These are phyloP conservation scores for Tilletiaria anomala DNA, from an alignment of 1,284 basidiomycete genomes.

Conservation along the genomic window DNA sequence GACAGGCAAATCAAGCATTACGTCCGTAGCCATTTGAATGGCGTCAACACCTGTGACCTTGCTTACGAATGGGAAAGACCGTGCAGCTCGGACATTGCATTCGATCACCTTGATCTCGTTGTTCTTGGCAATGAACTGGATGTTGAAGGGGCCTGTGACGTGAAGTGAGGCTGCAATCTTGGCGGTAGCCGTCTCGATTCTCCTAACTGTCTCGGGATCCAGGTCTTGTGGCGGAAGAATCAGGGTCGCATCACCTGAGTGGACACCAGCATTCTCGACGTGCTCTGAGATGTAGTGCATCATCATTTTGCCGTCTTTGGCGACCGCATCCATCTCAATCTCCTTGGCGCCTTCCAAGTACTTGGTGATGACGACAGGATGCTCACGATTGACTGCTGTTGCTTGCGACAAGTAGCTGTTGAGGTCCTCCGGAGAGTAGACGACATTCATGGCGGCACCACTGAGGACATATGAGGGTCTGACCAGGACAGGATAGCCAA, in stretches of 20 bases:
- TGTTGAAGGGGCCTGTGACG: conserved; percentile 96
- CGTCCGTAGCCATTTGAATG: conserved; percentile 95
- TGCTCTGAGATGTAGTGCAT: conserved; percentile 99
- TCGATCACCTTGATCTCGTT: conserved; percentile 99
- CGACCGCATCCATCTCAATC: conserved; percentile 98
- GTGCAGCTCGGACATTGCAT: conserved; percentile 91
- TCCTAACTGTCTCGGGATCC: conserved; percentile 84
- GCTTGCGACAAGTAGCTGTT: conserved; percentile 84
- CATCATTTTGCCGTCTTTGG: conserved; percentile 88
- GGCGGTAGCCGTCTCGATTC: conserved; percentile 87
- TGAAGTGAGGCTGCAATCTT: conserved; percentile 93
- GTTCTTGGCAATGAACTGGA: conserved; percentile 99
- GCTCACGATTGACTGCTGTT: conserved; percentile 88
- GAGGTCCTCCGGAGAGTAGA: conserved; percentile 80
- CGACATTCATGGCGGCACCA: conserved; percentile 98
- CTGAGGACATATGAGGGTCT: conserved; percentile 95
- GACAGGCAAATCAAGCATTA: conserved; percentile 82
- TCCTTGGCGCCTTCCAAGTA: conserved; percentile 99
- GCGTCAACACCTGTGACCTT: conserved; percentile 96
- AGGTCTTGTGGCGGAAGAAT: conserved; percentile 96
- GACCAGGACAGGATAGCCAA: conserved; percentile 83
- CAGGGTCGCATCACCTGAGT: conserved; percentile 93
- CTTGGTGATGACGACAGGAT: conserved; percentile 96
- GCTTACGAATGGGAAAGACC: conserved; percentile 97
- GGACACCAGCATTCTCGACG: conserved; percentile 95